Percentiles rank a stretch among this genome's conserved stretches.
Conservation (phyloP, 371 early-diverging fungal species). For the Mucor mucedo region DNA sequence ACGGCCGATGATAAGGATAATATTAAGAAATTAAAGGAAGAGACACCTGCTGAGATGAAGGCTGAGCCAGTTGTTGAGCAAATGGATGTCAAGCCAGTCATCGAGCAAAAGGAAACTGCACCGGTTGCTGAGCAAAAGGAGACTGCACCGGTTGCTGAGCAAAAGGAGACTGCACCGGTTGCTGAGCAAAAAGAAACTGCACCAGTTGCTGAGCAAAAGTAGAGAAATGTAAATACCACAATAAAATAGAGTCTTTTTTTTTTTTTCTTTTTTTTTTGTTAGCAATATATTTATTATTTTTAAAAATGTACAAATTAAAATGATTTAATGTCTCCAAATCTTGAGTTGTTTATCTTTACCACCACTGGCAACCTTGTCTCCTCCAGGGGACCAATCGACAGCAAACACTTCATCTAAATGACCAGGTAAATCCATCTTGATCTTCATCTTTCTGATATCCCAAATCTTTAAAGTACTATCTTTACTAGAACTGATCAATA, state of each 20-base stretch:
- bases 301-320: slow-evolving; percentile 15
- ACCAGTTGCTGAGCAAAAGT: too few species aligned
- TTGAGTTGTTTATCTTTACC: slow-evolving; percentile 92
- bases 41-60: not conserved
- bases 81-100: too few species aligned
- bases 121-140: not conserved
- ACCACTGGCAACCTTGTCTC: slow-evolving; percentile 91
- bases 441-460: slow-evolving; percentile 87
- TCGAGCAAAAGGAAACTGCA: not conserved
- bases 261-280: slow-evolving; percentile 3
- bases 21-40: slow-evolving; percentile 27
- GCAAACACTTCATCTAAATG: slow-evolving; percentile 95
- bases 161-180: too few species aligned
- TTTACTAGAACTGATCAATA: slow-evolving; percentile 88
- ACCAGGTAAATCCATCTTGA: slow-evolving; percentile 93
- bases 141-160: not conserved
- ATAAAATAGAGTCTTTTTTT: slow-evolving; percentile 5
- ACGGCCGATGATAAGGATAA: slow-evolving; percentile 9
- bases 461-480: slow-evolving; percentile 95
- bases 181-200: too few species aligned
- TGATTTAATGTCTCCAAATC: slow-evolving; percentile 63
- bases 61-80: not conserved
- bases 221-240: not conserved
- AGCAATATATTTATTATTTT: slow-evolving; percentile 8
- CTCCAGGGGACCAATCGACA: slow-evolving; percentile 95